phyloP scores from a whole-genome alignment of 1,284 basidiomycete genomes.

The Austroboletus olivaceoglutinosus region DNA sequence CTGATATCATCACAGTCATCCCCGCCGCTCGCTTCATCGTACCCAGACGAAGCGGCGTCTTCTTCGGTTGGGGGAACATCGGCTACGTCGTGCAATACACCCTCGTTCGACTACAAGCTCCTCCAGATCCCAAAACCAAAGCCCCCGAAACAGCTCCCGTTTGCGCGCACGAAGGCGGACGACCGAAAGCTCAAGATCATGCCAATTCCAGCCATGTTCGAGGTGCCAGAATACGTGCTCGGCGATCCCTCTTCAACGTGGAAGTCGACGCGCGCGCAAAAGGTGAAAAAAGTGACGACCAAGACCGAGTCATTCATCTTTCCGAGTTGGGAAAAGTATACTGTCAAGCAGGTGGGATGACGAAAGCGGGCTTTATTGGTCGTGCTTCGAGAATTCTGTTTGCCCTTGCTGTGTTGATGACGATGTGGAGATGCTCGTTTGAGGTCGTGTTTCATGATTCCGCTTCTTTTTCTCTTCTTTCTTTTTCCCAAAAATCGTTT shows the following conservation, averaged over 20 bases:
- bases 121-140: constrained; percentile 38
- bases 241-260: constrained; percentile 18
- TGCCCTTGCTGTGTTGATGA: background rate
- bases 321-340: constrained; percentile 63
- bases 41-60: constrained; percentile 24
- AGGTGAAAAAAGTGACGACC: constrained; percentile 39
- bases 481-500: background rate
- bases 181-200: constrained; percentile 52
- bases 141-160: constrained; percentile 46
- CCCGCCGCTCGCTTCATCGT: constrained; percentile 19
- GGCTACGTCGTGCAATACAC: constrained; percentile 10
- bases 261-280: constrained; percentile 29
- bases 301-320: constrained; percentile 48
- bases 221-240: constrained; percentile 33
- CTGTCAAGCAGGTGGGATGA: constrained; percentile 43
- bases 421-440: background rate
- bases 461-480: no score
- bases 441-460: background rate
- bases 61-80: constrained; percentile 24
- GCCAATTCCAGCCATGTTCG: constrained; percentile 42
- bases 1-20: constrained; percentile 37
- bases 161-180: constrained; percentile 47
- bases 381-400: background rate
- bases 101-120: constrained; percentile 15
- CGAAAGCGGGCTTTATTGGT: no score